Conservation (phyloP, 2,329 filamentous ascomycete species). For the Xylaria arbuscula region DNA sequence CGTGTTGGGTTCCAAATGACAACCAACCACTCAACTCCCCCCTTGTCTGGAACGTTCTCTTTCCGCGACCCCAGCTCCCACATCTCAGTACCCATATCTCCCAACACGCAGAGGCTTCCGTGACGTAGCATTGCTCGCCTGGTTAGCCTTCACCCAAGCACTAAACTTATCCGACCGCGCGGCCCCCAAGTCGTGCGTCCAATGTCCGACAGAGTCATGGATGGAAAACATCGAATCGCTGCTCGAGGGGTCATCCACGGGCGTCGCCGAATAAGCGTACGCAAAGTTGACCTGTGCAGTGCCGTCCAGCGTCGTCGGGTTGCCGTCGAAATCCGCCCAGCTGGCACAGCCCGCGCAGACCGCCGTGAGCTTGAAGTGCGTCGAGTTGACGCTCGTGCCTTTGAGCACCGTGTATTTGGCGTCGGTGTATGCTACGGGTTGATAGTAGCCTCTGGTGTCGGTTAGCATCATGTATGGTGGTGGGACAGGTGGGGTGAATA, state of each 20-base stretch:
- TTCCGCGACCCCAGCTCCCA: not conserved
- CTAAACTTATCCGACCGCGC: slow-evolving; percentile 52
- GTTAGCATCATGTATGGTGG: slow-evolving; percentile 11
- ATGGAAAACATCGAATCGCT: slow-evolving; percentile 55
- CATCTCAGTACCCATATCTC: slow-evolving; percentile 19
- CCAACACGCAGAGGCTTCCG: slow-evolving; percentile 8
- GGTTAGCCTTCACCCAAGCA: slow-evolving; percentile 48
- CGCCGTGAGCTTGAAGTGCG: slow-evolving; percentile 52
- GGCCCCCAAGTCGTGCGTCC: slow-evolving; percentile 52
- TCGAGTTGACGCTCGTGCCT: slow-evolving; percentile 51
- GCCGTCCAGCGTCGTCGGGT: slow-evolving; percentile 54
- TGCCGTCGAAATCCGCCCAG: slow-evolving; percentile 57
- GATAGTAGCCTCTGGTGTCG: slow-evolving; percentile 51
- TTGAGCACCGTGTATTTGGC: slow-evolving; percentile 52
- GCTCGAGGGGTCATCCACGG: slow-evolving; percentile 54
- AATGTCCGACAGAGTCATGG: slow-evolving; percentile 57
- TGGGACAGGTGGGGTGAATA: not conserved
- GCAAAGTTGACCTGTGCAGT: slow-evolving; percentile 54
- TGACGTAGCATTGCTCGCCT: slow-evolving; percentile 5
- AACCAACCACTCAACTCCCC: not conserved
- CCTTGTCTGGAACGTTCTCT: not conserved
- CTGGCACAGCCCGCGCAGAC: slow-evolving; percentile 55
- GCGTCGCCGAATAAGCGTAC: slow-evolving; percentile 53
- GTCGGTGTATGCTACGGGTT: slow-evolving; percentile 48
- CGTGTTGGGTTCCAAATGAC: not conserved